phyloP scores from a whole-genome alignment of 306 rosid species.

The Cucurbita pepo region DNA sequence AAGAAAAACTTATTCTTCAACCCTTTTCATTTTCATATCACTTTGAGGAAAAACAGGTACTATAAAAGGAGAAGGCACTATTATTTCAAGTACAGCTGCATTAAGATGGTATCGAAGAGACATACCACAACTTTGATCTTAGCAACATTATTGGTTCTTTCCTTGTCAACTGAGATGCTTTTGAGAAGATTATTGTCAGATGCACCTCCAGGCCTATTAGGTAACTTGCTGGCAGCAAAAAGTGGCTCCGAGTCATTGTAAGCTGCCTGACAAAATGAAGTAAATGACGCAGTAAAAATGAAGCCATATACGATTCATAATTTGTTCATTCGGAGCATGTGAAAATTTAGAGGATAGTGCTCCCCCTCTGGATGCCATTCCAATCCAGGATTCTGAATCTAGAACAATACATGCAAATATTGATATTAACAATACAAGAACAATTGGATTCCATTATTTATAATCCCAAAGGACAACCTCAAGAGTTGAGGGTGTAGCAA shows the following conservation, averaged over 20 bases:
- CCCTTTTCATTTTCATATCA: neutral
- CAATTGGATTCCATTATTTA: neutral
- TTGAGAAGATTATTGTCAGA: constrained; percentile 54
- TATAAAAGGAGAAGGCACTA: neutral
- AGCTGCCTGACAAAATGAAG: neutral
- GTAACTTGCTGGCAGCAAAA: constrained; percentile 37
- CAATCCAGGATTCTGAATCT: neutral
- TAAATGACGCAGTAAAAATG: constrained; percentile 28
- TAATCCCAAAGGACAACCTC: neutral
- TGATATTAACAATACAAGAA: neutral
- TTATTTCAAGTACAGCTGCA: neutral
- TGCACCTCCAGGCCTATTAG: constrained; percentile 41
- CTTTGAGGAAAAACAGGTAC: neutral
- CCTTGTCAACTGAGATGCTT: constrained; percentile 68
- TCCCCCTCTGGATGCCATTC: neutral
- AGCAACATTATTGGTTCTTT: constrained; percentile 76
- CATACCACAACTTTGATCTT: constrained; percentile 99
- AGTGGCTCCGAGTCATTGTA: constrained; percentile 60
- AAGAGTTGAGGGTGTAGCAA: neutral
- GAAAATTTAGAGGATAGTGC: neutral
- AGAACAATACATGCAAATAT: neutral
- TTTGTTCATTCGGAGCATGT: neutral
- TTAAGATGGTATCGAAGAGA: neutral
- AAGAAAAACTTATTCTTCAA: neutral
- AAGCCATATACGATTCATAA: neutral